Evolutionary conservation across 805 yeast genomes (phyloP), one percentile per base, ranked within the genome.

Genomic region (Ogataea paraovalis): DNA sequence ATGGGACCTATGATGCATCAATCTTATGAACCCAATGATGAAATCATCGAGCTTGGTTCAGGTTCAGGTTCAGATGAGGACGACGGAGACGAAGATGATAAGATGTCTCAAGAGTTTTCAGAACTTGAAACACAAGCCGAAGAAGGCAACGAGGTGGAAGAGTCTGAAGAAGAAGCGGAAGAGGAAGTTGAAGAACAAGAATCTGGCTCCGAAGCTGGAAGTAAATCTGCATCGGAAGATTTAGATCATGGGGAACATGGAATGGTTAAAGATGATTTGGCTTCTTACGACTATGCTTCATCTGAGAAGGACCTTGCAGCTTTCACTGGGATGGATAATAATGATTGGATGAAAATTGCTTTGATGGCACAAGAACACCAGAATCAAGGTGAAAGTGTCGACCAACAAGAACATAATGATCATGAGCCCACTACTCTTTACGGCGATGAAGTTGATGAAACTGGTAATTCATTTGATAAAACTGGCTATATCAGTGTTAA

Each of bases 11-110:
- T 20, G 14, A 7, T 34, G 12, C 13, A n/a, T 34, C 20, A 10
- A 7, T 34, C 38, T 7, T 16, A 5, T 5, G 21, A n/a, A 7
- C 6, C 38, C 19, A 12, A n/a, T 34, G 28, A 41, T 16, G 51
- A 47, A 22, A 48, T 50, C 21, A 46, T 44, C 10, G 57, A 55
- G 12, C 44, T 52, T 18, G 49, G 46, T 32, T 48, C 54, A 39
- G 63, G 48, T n/a, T n/a, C n/a, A n/a, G n/a, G n/a, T n/a, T n/a
- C n/a, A n/a, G 50, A 47, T 6, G 46, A 30, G 34, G 34, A 32
- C 23, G 28, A 34, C 10, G 37, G 30, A 2, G 42, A 36, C 20
- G 41, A 21, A 6, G 20, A 20, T 2, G 28, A 25, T 7, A 10
- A 25, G 28, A 25, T 25, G 10, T n/a, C n/a, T n/a, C n/a, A n/a